Base-by-base conservation (phyloP, 306 rosid species). In the Castanopsis chinensis region DNA sequence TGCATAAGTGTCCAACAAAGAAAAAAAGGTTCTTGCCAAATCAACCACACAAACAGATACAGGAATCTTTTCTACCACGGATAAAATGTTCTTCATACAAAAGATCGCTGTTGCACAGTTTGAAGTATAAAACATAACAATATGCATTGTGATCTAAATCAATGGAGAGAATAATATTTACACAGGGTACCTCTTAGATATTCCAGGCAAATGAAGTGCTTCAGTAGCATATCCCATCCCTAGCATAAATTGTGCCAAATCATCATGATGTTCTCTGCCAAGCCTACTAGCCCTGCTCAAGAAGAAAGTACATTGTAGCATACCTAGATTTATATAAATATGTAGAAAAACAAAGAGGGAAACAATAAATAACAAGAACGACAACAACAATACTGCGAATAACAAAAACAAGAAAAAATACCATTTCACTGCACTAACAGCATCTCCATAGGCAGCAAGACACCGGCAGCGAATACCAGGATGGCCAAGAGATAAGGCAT, bases 391-490 rank as follows among this genome's bases (percentile, higher is more conserved):
- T 19, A 8, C n/a, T 9, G 17, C 17, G 14, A 27, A 73, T 30
- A 73, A 20, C 9, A 41, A 41, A 41, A 68, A 80, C 75, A 69
- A 51, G 53, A 77, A 73, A 43, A 35, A 72, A 51, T 85, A 93
- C 99, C 99, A 95, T 84, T 95, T 95, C 78, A 95, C 97, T 76
- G 99, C 98, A 87, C 99, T 95, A 84, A 95, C 88, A 80, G 97
- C 98, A 82, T 95, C 99, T 23, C 99, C 99, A 78, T 95, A 91
- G 76, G 99, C 99, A 86, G 98, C 97, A 82, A 95, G 99, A 88
- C 98, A 93, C 49, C 99, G 94, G 72, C 99, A 95, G 58, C 98
- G 98, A 71, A 95, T 95, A 78, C 98, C 99, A 19, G 98, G 99
- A 89, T 95, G 99, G 81, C 92, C 90, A 70, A 95, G 86, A 69